Percentiles rank a stretch among this genome's conserved stretches.
These are phyloP conservation scores for Ophiostoma angusticollis DNA, from an alignment of 2,329 filamentous ascomycete species.

Conservation along the genomic window DNA sequence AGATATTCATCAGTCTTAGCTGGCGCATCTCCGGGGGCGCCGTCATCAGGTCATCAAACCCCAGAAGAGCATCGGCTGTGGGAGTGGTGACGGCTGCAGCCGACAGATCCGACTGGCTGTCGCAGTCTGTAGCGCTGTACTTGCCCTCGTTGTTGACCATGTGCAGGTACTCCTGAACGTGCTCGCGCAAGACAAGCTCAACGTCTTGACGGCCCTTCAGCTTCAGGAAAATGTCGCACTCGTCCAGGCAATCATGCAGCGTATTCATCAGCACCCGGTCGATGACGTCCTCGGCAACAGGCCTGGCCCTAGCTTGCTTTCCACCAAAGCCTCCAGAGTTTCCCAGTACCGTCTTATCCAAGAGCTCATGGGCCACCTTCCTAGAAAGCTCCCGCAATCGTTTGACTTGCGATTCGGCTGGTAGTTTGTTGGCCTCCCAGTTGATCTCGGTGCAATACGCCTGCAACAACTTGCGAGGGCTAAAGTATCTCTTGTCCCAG, in stretches of 20 bases:
- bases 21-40: conserved; percentile 37
- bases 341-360: not conserved
- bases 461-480: conserved; percentile 28
- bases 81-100: too few species aligned
- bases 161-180: conserved; percentile 35
- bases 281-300: conserved; percentile 14
- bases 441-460: conserved; percentile 25
- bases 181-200: conserved; percentile 33
- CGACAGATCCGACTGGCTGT: too few species aligned
- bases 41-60: conserved; percentile 33
- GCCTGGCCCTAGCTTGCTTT: not conserved
- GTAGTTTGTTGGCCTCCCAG: not conserved
- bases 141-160: conserved; percentile 31
- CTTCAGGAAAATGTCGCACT: conserved; percentile 31
- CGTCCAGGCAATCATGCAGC: conserved; percentile 28
- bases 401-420: conserved; percentile 8
- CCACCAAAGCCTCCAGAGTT: too few species aligned
- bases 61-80: conserved; percentile 19
- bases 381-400: conserved; percentile 7
- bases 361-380: conserved; percentile 9
- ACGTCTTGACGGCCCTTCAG: conserved; percentile 23
- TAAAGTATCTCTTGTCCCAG: conserved; percentile 40
- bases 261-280: conserved; percentile 25
- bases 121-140: conserved; percentile 13
- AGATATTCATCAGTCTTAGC: conserved; percentile 36